A percentile compares a stretch with the other conserved stretches of the same genome.
These are phyloP conservation scores for Corylus avellana DNA, from an alignment of 306 rosid species.

Conservation along the genomic window DNA sequence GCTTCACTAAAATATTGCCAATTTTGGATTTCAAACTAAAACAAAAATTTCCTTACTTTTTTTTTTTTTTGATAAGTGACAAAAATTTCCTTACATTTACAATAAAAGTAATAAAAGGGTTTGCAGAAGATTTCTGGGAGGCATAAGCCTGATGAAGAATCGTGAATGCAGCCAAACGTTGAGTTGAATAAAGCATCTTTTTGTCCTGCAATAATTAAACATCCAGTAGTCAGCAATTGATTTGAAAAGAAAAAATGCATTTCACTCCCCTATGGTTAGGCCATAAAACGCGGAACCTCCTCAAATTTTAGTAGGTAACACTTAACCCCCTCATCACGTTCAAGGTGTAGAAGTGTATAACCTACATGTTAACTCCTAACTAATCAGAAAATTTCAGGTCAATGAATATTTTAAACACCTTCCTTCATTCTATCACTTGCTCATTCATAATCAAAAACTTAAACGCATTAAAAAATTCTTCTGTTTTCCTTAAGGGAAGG, in stretches of 20 bases:
- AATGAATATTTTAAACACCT: neutral
- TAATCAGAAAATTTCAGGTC: neutral
- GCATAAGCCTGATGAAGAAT: constrained; percentile 74
- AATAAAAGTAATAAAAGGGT: constrained; percentile 73
- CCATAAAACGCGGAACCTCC: neutral
- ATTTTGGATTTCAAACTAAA: neutral
- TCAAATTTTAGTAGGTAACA: neutral
- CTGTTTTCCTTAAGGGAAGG: neutral
- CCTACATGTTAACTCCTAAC: neutral
- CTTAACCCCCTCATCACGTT: neutral
- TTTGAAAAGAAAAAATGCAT: neutral
- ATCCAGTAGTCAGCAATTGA: neutral
- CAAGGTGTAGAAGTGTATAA: neutral
- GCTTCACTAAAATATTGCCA: constrained; percentile 1
- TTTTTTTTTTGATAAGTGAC: neutral
- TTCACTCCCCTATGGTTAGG: neutral
- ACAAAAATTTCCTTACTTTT: constrained; percentile 47
- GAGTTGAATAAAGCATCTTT: constrained; percentile 48
- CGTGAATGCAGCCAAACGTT: constrained; percentile 71
- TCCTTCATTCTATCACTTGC: neutral
- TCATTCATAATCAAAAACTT: neutral
- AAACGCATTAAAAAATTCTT: neutral
- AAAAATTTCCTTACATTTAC: constrained; percentile 57
- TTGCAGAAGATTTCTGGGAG: constrained; percentile 62
- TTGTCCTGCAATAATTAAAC: constrained; percentile 36